Conservation (phyloP, 352 stramenopile species). For the Globisporangium uncinulatum region DNA sequence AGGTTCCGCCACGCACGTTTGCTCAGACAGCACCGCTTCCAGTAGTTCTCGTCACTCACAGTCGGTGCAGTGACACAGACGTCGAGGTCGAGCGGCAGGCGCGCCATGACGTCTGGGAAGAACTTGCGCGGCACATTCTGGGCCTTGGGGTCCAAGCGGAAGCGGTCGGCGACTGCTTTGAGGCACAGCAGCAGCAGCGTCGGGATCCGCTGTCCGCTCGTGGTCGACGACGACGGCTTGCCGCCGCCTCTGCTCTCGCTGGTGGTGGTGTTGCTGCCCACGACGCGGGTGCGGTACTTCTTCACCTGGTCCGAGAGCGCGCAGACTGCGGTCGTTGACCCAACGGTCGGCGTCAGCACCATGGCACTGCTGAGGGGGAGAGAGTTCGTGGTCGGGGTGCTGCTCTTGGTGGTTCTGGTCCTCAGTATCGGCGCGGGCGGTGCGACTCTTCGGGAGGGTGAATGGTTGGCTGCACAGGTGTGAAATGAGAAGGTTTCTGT, state of each 20-base stretch:
- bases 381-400: no score
- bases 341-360: constrained; percentile 35
- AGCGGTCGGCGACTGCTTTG: constrained; percentile 74
- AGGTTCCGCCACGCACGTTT: constrained; percentile 88
- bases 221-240: neutral
- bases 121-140: constrained; percentile 77
- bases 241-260: constrained; percentile 2
- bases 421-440: no score
- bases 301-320: constrained; percentile 78
- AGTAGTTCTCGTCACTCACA: constrained; percentile 93
- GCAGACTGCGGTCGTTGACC: constrained; percentile 53
- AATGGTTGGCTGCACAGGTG: no score
- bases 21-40: constrained; percentile 86
- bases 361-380: neutral
- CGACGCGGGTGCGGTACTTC: constrained; percentile 67
- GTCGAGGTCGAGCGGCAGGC: constrained; percentile 80
- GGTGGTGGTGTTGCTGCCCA: constrained; percentile 13
- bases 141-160: constrained; percentile 56
- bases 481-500: no score
- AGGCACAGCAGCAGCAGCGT: constrained; percentile 72
- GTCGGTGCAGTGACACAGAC: constrained; percentile 71
- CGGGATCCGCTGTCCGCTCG: constrained; percentile 17
- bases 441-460: no score
- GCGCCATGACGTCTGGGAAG: constrained; percentile 72
- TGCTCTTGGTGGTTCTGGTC: no score